These are phyloP conservation scores for Penstemon eatonii DNA, from an alignment of 257 asterid species.

Conservation along the genomic window DNA sequence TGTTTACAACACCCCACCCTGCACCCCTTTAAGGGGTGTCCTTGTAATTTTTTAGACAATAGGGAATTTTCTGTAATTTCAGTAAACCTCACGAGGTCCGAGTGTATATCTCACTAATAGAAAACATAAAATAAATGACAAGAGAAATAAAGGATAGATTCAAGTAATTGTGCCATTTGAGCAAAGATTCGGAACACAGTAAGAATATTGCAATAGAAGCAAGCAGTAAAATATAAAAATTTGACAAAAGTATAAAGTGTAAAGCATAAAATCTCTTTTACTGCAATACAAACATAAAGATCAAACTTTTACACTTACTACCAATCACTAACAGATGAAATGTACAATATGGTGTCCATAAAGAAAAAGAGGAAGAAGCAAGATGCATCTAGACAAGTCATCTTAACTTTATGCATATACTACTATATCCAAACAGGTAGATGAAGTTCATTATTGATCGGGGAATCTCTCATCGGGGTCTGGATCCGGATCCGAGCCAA, in stretches of 20 bases:
- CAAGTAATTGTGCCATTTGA: too few species aligned
- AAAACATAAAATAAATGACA: too few species aligned
- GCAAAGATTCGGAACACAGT: too few species aligned
- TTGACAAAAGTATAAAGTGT: conserved; percentile 22
- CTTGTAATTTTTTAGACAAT: too few species aligned
- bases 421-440: conserved; percentile 13
- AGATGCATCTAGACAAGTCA: conserved; percentile 15
- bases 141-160: too few species aligned
- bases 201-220: conserved; percentile 28
- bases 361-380: conserved; percentile 25
- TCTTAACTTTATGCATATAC: conserved; percentile 29
- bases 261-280: conserved; percentile 30
- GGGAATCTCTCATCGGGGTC: too few species aligned
- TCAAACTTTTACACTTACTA: conserved; percentile 23
- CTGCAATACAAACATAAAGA: conserved; percentile 32
- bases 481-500: too few species aligned
- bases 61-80: too few species aligned
- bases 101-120: too few species aligned
- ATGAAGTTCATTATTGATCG: not conserved
- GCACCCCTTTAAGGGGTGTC: too few species aligned
- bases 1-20: too few species aligned
- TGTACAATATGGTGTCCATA: conserved; percentile 16
- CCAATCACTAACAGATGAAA: conserved; percentile 35
- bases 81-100: too few species aligned
- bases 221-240: conserved; percentile 28